These are phyloP conservation scores for Debaryomycetaceae sp. DNA, from an alignment of 1,139 yeast species.

Conservation along the genomic window DNA sequence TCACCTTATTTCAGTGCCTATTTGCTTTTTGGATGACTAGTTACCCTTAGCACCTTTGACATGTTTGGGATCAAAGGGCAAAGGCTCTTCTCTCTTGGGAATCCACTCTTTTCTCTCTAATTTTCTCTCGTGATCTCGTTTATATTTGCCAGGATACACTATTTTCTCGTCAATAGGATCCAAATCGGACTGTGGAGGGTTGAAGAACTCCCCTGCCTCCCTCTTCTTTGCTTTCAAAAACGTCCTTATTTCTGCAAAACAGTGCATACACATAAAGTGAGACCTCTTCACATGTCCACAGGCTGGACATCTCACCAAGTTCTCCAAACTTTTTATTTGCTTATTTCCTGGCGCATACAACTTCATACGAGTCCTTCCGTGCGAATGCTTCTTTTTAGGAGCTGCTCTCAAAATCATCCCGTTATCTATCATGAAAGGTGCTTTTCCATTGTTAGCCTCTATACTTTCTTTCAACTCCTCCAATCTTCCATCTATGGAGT, in stretches of 20 bases:
- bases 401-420: slow-evolving; percentile 76
- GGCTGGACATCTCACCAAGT: slow-evolving; percentile 87
- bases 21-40: neutral
- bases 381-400: slow-evolving; percentile 90
- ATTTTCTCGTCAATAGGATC: slow-evolving; percentile 62
- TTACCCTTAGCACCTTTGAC: neutral
- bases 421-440: slow-evolving; percentile 45
- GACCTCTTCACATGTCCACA: slow-evolving; percentile 92
- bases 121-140: slow-evolving; percentile 41
- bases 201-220: slow-evolving; percentile 24
- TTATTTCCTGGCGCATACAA: slow-evolving; percentile 81
- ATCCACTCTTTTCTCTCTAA: slow-evolving; percentile 63
- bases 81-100: slow-evolving; percentile 45
- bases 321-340: slow-evolving; percentile 71
- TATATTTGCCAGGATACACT: slow-evolving; percentile 69
- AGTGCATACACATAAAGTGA: slow-evolving; percentile 88
- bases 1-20: too few relatives aligned
- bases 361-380: slow-evolving; percentile 78
- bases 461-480: slow-evolving; percentile 30
- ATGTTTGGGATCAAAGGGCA: slow-evolving; percentile 24
- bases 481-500: slow-evolving; percentile 21
- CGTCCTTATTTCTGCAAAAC: slow-evolving; percentile 76
- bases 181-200: slow-evolving; percentile 47
- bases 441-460: slow-evolving; percentile 22
- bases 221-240: slow-evolving; percentile 60